A percentile compares a stretch with the other conserved stretches of the same genome.
These are phyloP conservation scores for Solanum pennellii DNA, from an alignment of 257 asterid genomes.

Conservation along the genomic window DNA sequence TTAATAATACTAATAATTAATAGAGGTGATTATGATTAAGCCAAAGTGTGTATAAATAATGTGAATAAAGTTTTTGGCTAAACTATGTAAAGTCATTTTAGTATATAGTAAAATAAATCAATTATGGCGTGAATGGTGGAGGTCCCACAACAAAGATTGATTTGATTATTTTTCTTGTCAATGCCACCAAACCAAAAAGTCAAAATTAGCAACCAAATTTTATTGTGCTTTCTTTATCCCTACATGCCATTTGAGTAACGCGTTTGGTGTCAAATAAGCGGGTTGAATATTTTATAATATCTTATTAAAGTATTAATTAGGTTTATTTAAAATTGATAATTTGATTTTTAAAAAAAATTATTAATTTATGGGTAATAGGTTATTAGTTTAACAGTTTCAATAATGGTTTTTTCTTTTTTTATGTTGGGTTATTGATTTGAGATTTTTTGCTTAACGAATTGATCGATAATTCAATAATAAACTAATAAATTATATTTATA, in stretches of 20 bases:
- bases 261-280: neutral
- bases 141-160: neutral
- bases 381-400: too few species aligned
- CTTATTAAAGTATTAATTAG: too few species aligned
- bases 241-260: neutral
- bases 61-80: neutral
- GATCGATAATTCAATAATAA: neutral
- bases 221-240: neutral
- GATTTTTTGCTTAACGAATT: too few species aligned
- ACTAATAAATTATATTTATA: too few species aligned
- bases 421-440: neutral
- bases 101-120: constrained; percentile 2
- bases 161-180: neutral
- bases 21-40: neutral
- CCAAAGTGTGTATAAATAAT: neutral
- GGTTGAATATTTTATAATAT: too few species aligned
- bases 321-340: too few species aligned
- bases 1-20: neutral
- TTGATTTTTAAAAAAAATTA: too few species aligned
- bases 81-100: neutral
- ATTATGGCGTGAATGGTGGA: constrained; percentile 44
- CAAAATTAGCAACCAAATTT: neutral
- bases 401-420: too few species aligned
- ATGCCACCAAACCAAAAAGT: neutral
- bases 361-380: too few species aligned